Base-by-base conservation (phyloP, 148 eudicot genomes). In the Spergularia bocconei region DNA sequence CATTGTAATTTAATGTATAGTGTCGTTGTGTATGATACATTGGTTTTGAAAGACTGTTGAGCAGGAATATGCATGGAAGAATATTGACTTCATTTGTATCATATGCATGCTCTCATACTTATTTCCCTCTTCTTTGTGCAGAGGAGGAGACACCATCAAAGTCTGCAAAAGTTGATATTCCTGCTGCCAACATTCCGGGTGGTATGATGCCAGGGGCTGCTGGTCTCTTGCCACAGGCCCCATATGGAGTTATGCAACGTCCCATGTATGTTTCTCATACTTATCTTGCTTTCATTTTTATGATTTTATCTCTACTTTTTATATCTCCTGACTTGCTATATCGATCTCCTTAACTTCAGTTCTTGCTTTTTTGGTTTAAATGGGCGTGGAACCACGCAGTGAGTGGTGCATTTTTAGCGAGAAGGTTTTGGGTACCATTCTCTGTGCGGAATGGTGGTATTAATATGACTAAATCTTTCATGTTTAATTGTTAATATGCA, bases 131-230 rank as follows among this genome's bases (percentile, higher is more conserved):
- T 69, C 16, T 76, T 70, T 56, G 59, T 75, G 87, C 88, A 94
- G 98, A 94, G 41, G 97, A 94, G 36, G 98, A 91, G 59, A 76
- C 83, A 8, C 89, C 97, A 67, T 81, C 93, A 75, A 94, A 94
- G 83, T 57, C 83, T 67, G 84, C 87, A 20, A 94, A 90, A 84
- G 84, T 88, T 77, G 97, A 90, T 39, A 60, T 82, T 52, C 85
- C 90, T 71, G 47, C 86, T 5, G 70, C 90, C 75, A 88, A 88
- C 72, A 63, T 82, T 38, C 67, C 79, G 63, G 86, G 88, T 36
- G 89, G 92, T 68, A 61, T 82, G 69, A 73, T 87, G 61, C 93
- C 97, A 50, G 88, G 97, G 67, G 84, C 89, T 36, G 75, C 83
- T 59, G 82, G 87, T 33, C 91, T 77, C 82, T 83, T 87, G 41